These are phyloP conservation scores for Cryptococcus sp. DNA, from an alignment of 1,284 basidiomycete species.

Conservation along the genomic window DNA sequence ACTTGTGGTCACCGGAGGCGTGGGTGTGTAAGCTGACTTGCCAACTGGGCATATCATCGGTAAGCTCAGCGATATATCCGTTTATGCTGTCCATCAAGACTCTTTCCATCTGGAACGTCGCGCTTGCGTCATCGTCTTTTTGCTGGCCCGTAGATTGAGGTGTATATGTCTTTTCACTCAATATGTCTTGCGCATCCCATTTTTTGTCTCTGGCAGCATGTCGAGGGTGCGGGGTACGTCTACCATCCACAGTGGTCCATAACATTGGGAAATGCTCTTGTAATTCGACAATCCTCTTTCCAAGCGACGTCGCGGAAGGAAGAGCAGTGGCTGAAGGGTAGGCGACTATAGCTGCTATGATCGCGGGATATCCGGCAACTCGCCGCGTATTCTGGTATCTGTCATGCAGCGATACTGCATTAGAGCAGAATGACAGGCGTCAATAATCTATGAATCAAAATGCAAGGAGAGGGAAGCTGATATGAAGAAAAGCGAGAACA, in stretches of 20 bases:
- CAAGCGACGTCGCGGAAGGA: conserved; percentile 18
- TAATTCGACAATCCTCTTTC: conserved; percentile 26
- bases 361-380: conserved; percentile 26
- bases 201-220: conserved; percentile 5
- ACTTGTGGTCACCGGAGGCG: neutral
- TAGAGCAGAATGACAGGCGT: too few relatives aligned
- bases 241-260: conserved; percentile 16
- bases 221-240: conserved; percentile 12
- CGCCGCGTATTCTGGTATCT: conserved; percentile 33
- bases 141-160: neutral
- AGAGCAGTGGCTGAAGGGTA: conserved; percentile 22
- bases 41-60: conserved; percentile 12
- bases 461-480: too few relatives aligned
- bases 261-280: conserved; percentile 39
- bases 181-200: conserved; percentile 17
- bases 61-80: neutral
- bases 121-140: neutral
- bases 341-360: conserved; percentile 23
- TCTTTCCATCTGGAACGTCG: conserved; percentile 2
- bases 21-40: conserved; percentile 10
- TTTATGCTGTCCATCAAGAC: neutral
- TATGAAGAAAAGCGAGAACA: too few relatives aligned
- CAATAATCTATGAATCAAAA: too few relatives aligned
- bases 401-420: conserved; percentile 32
- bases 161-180: conserved; percentile 6